phyloP scores from a whole-genome alignment of 2,329 filamentous ascomycete species.

The Colletotrichum chrysophilum region DNA sequence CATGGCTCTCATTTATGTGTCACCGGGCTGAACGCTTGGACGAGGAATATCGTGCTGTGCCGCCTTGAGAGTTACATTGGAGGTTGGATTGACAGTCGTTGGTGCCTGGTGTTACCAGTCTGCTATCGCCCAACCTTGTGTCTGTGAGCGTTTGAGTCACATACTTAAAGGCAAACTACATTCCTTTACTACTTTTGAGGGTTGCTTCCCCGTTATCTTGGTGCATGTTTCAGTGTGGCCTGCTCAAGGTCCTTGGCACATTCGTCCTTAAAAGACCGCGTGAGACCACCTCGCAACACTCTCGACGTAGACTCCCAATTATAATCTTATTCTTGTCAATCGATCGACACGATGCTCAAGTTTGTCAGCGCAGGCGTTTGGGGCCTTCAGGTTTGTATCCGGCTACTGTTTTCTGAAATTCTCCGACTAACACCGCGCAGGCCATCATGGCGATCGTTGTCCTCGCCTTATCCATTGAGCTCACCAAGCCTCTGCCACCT shows the following conservation, averaged over 20 bases:
- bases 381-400: constrained; percentile 8
- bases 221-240: not conserved
- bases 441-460: constrained; percentile 15
- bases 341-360: not conserved
- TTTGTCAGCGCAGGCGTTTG: constrained; percentile 7
- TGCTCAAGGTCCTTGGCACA: not conserved
- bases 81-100: not conserved
- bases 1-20: not conserved
- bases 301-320: not conserved
- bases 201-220: not conserved
- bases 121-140: not conserved
- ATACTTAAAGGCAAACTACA: not conserved
- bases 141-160: not conserved
- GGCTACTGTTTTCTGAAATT: too few species aligned
- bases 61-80: not conserved
- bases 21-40: not conserved
- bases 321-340: not conserved
- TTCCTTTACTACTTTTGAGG: not conserved
- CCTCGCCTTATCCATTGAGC: constrained; percentile 6
- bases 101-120: not conserved
- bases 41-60: not conserved
- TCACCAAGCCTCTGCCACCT: not conserved
- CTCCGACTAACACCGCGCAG: not conserved
- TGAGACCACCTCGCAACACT: not conserved
- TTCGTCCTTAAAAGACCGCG: not conserved